Conservation (phyloP, 2,329 filamentous ascomycete genomes). For the Alternaria angustiovoidea region DNA sequence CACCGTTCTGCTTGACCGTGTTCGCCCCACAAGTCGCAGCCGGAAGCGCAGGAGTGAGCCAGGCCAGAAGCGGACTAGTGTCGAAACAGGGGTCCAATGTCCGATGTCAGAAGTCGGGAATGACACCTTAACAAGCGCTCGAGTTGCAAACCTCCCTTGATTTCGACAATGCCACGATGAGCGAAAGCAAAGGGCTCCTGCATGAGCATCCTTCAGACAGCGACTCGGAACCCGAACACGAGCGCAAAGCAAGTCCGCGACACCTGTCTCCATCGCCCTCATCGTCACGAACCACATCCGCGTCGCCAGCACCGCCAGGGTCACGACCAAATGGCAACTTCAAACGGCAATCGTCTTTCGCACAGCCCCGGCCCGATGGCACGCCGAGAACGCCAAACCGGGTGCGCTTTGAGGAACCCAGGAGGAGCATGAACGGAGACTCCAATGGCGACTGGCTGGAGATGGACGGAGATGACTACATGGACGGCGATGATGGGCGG, state of each 20-base stretch:
- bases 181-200: slow-evolving; percentile 51
- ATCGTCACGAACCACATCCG: slow-evolving; percentile 39
- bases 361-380: slow-evolving; percentile 56
- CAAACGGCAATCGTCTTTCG: slow-evolving; percentile 55
- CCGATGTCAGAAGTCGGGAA: slow-evolving; percentile 13
- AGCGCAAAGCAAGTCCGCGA: slow-evolving; percentile 24
- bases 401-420: slow-evolving; percentile 72
- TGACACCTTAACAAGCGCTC: slow-evolving; percentile 10
- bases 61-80: slow-evolving; percentile 6
- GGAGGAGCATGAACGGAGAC: slow-evolving; percentile 48
- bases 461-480: slow-evolving; percentile 69
- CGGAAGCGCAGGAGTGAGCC: neutral
- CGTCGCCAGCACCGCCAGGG: slow-evolving; percentile 39
- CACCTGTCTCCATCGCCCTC: slow-evolving; percentile 39
- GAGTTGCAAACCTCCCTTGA: neutral
- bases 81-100: slow-evolving; percentile 19
- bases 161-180: slow-evolving; percentile 49
- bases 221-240: slow-evolving; percentile 38
- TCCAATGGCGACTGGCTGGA: slow-evolving; percentile 54
- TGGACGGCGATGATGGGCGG: slow-evolving; percentile 51
- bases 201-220: slow-evolving; percentile 44
- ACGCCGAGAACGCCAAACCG: slow-evolving; percentile 73
- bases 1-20: neutral
- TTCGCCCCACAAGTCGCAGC: slow-evolving; percentile 1
- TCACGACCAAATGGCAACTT: slow-evolving; percentile 36